phyloP scores from a whole-genome alignment of 805 yeast genomes.

The Debaryomyces castellii region DNA sequence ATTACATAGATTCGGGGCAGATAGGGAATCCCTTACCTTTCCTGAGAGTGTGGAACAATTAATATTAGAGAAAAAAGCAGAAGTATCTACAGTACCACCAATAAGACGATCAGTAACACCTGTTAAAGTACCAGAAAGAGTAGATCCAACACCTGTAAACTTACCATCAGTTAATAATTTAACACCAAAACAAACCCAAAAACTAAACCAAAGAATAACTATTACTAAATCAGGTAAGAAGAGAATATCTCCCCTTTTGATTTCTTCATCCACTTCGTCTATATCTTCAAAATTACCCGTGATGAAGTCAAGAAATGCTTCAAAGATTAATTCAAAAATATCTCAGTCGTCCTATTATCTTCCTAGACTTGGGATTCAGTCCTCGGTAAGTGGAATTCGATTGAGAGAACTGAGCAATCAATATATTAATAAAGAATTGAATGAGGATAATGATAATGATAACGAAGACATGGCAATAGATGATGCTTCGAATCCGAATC shows the following conservation, averaged over 20 bases:
- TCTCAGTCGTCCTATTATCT: slow-evolving; percentile 48
- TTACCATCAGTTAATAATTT: slow-evolving; percentile 5
- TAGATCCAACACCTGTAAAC: slow-evolving; percentile 7
- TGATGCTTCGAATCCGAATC: slow-evolving; percentile 9
- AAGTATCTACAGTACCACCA: not conserved
- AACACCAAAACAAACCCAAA: slow-evolving; percentile 11
- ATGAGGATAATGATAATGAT: slow-evolving; percentile 41
- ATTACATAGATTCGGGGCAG: slow-evolving; percentile 83
- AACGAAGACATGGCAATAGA: slow-evolving; percentile 48
- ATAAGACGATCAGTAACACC: slow-evolving; percentile 5
- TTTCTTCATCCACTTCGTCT: slow-evolving; percentile 44
- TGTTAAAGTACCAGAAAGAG: slow-evolving; percentile 14
- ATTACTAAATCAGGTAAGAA: slow-evolving; percentile 76
- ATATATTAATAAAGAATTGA: slow-evolving; percentile 11
- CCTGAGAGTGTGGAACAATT: slow-evolving; percentile 87
- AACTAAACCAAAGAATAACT: slow-evolving; percentile 46
- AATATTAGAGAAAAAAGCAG: slow-evolving; percentile 63
- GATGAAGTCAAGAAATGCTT: slow-evolving; percentile 11
- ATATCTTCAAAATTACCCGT: slow-evolving; percentile 7
- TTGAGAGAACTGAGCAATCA: slow-evolving; percentile 13
- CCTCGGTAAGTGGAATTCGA: slow-evolving; percentile 60
- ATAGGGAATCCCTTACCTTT: slow-evolving; percentile 76
- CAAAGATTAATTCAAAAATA: slow-evolving; percentile 25
- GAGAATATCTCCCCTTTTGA: slow-evolving; percentile 68
- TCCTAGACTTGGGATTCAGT: slow-evolving; percentile 64